Conservation (phyloP, 352 stramenopile genomes). For the Globisporangium yorkense region DNA sequence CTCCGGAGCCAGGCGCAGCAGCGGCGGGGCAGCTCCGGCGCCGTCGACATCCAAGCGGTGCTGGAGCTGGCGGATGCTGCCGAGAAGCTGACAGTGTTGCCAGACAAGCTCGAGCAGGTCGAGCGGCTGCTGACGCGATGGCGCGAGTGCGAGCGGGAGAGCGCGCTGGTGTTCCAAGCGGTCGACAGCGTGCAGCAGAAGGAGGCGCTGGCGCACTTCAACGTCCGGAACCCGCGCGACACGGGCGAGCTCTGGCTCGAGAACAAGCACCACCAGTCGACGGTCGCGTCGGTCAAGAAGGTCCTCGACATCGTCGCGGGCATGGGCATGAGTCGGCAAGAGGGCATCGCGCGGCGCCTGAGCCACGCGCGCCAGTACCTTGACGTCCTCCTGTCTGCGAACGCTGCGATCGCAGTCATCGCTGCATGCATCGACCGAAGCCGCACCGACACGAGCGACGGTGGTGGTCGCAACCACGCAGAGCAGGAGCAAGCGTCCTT, state of each 20-base stretch:
- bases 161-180: slow-evolving; percentile 16
- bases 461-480: neutral
- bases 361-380: slow-evolving; percentile 12
- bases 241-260: slow-evolving; percentile 7
- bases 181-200: slow-evolving; percentile 17
- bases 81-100: slow-evolving; percentile 18
- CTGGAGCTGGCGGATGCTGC: slow-evolving; percentile 19
- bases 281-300: slow-evolving; percentile 9
- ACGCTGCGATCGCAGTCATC: slow-evolving; percentile 11
- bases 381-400: slow-evolving; percentile 13
- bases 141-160: slow-evolving; percentile 16
- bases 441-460: neutral
- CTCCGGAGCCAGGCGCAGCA: slow-evolving; percentile 9
- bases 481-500: neutral
- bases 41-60: slow-evolving; percentile 9
- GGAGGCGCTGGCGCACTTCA: slow-evolving; percentile 13
- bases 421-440: slow-evolving; percentile 8
- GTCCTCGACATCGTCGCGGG: neutral
- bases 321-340: slow-evolving; percentile 9
- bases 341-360: slow-evolving; percentile 5
- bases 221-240: slow-evolving; percentile 7
- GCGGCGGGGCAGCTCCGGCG: neutral
- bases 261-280: slow-evolving; percentile 11
- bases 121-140: slow-evolving; percentile 23
- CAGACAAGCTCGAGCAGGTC: slow-evolving; percentile 18